Conservation (phyloP, 192 early-diverging fungal species). For the Gaertneriomyces sp. region DNA sequence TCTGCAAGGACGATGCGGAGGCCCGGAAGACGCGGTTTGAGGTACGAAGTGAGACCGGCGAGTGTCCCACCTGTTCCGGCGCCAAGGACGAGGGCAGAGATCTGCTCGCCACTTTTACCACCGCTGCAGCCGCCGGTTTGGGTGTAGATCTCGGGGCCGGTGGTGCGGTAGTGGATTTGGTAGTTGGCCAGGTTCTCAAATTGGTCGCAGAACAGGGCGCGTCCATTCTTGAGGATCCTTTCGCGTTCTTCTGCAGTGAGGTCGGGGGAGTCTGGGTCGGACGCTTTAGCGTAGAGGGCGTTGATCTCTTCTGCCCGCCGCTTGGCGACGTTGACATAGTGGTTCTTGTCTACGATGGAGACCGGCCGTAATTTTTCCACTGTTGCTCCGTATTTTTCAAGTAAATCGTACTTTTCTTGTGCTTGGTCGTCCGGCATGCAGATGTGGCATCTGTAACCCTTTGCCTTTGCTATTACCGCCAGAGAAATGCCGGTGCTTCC, state of each 20-base stretch:
- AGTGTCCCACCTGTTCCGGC: constrained; percentile 86
- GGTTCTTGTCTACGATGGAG: constrained; percentile 82
- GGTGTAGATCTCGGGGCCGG: constrained; percentile 83
- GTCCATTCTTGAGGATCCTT: neutral
- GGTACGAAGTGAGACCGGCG: constrained; percentile 80
- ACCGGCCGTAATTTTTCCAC: constrained; percentile 90
- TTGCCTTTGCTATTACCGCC: constrained; percentile 83
- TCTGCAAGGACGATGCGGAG: constrained; percentile 79
- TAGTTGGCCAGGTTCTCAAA: constrained; percentile 91
- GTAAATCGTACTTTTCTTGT: constrained; percentile 79
- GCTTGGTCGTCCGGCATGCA: constrained; percentile 77
- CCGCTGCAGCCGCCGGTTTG: constrained; percentile 69
- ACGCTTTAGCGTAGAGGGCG: no score
- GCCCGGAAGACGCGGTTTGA: constrained; percentile 63
- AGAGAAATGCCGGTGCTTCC: constrained; percentile 96
- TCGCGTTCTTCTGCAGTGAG: neutral
- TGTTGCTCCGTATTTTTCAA: constrained; percentile 77
- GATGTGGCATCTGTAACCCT: constrained; percentile 90
- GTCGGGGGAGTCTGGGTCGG: no score
- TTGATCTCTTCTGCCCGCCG: constrained; percentile 69
- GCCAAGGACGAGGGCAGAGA: constrained; percentile 29
- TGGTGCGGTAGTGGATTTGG: constrained; percentile 70
- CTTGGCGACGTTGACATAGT: constrained; percentile 90
- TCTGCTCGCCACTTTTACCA: constrained; percentile 83
- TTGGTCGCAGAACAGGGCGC: constrained; percentile 85